phyloP scores from a whole-genome alignment of 352 stramenopile species.

The Globisporangium polare region DNA sequence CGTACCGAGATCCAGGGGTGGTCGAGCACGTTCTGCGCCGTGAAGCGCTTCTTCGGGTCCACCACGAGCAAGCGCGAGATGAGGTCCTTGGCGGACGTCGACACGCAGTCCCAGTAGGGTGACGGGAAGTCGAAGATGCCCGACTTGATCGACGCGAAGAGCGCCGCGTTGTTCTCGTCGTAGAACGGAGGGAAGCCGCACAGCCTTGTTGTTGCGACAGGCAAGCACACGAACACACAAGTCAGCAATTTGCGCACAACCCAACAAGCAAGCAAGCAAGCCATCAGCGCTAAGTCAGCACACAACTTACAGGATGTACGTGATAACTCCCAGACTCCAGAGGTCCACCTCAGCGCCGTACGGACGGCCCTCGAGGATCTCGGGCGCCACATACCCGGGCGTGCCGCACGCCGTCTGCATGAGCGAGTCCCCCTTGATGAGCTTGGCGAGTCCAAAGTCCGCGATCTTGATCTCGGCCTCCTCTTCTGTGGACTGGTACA shows the following conservation, averaged over 20 bases:
- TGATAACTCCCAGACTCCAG: slow-evolving; percentile 96
- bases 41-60: slow-evolving; percentile 89
- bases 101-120: slow-evolving; percentile 94
- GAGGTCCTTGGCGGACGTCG: slow-evolving; percentile 89
- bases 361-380: slow-evolving; percentile 92
- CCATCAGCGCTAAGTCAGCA: too few species aligned
- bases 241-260: background rate
- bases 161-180: slow-evolving; percentile 86
- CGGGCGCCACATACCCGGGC: slow-evolving; percentile 94
- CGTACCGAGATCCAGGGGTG: slow-evolving; percentile 82
- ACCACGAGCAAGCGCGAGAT: slow-evolving; percentile 89
- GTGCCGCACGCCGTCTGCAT: slow-evolving; percentile 96
- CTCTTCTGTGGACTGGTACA: slow-evolving; percentile 84
- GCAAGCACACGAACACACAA: background rate
- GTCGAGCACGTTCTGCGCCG: slow-evolving; percentile 74
- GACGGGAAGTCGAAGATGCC: slow-evolving; percentile 90
- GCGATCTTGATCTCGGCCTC: slow-evolving; percentile 93
- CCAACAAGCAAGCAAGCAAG: background rate
- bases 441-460: slow-evolving; percentile 90
- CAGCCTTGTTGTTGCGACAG: slow-evolving; percentile 27
- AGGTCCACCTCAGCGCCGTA: slow-evolving; percentile 95
- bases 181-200: slow-evolving; percentile 97
- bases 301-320: slow-evolving; percentile 85
- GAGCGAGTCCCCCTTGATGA: slow-evolving; percentile 90
- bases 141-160: slow-evolving; percentile 89